phyloP scores from a whole-genome alignment of 1,139 yeast species.

The Sporopachydermia cereana region DNA sequence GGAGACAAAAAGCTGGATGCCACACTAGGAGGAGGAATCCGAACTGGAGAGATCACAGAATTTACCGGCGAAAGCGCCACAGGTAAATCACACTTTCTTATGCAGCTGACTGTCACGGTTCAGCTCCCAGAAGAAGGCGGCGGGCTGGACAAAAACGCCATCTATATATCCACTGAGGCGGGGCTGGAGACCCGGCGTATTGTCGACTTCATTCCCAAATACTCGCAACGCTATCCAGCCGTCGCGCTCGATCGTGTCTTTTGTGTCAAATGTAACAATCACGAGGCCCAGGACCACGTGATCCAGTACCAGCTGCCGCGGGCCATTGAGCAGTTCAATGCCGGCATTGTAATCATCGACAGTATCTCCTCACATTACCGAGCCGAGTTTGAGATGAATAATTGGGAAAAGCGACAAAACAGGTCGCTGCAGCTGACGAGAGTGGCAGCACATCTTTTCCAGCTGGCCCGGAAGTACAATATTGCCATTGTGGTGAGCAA shows the following conservation, averaged over 20 bases:
- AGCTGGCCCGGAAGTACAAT: slow-evolving; percentile 35
- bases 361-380: slow-evolving; percentile 81
- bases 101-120: slow-evolving; percentile 49
- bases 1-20: slow-evolving; percentile 50
- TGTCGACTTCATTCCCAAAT: slow-evolving; percentile 23
- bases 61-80: slow-evolving; percentile 75
- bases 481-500: slow-evolving; percentile 66
- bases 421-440: slow-evolving; percentile 27
- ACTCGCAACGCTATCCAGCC: slow-evolving; percentile 14
- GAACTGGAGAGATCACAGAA: slow-evolving; percentile 59
- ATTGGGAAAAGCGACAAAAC: slow-evolving; percentile 23
- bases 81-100: slow-evolving; percentile 70
- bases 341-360: slow-evolving; percentile 56
- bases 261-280: slow-evolving; percentile 53
- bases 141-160: slow-evolving; percentile 37
- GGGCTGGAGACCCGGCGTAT: slow-evolving; percentile 56
- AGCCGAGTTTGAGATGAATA: slow-evolving; percentile 41
- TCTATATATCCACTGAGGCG: slow-evolving; percentile 71
- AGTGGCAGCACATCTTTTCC: slow-evolving; percentile 38
- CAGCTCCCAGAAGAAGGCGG: slow-evolving; percentile 37
- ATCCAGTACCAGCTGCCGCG: slow-evolving; percentile 62
- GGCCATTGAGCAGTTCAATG: slow-evolving; percentile 27
- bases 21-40: slow-evolving; percentile 57
- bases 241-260: slow-evolving; percentile 40
- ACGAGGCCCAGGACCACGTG: slow-evolving; percentile 67